Evolutionary conservation across 768 basidiomycete genomes (phyloP).

Genomic region (Podaxis carcinomalis): DNA sequence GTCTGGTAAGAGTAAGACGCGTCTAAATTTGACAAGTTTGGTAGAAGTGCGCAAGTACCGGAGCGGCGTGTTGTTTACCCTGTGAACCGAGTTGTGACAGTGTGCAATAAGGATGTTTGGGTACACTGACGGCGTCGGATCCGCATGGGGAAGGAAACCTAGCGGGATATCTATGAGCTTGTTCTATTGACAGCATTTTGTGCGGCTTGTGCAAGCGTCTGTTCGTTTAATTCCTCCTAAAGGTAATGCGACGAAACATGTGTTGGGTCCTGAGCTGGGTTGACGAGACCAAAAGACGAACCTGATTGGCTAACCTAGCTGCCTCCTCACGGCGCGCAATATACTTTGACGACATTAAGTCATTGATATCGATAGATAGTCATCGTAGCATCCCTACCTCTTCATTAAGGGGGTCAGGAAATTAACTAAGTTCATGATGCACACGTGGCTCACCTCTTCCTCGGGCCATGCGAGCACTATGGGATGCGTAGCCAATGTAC

Average conservation of each 20-base stretch:
- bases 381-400: constrained; percentile 23
- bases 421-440: not conserved
- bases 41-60: too few relatives aligned
- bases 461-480: constrained; percentile 48
- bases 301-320: not conserved
- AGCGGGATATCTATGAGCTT: not conserved
- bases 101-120: not conserved
- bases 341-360: not conserved
- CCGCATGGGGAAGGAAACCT: not conserved
- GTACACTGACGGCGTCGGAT: not conserved
- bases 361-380: not conserved
- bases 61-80: not conserved
- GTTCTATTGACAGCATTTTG: not conserved
- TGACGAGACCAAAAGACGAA: not conserved
- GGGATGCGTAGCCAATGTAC: constrained; percentile 47
- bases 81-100: not conserved
- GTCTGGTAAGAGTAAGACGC: too few relatives aligned
- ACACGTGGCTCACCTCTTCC: constrained; percentile 45
- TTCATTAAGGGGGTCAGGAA: constrained; percentile 13
- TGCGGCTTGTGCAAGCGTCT: constrained; percentile 1
- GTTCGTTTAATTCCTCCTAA: constrained; percentile 6
- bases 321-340: constrained; percentile 1
- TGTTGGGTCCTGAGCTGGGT: not conserved
- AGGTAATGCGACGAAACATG: not conserved
- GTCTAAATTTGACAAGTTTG: too few relatives aligned